Evolutionary conservation across 257 asterid genomes (phyloP), one percentile per base, ranked within the genome.

Genomic region (Solanum virginianum): DNA sequence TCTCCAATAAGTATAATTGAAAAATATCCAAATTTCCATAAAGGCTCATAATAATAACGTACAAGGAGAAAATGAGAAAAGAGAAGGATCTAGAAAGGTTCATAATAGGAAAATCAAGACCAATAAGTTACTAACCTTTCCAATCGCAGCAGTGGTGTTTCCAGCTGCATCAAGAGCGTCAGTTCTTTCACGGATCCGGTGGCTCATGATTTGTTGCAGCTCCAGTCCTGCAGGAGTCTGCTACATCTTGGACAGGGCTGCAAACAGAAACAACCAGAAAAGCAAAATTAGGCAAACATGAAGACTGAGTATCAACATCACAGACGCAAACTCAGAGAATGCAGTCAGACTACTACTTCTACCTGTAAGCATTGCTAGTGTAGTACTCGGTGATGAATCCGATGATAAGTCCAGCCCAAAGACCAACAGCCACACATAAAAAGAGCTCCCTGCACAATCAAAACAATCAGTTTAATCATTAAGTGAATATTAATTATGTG

Each of bases 111-210:
- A 17, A 60, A 32, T 16, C 24, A 29, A 17, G 26, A 70, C 15
- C 49, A 69, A 87, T 43, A n/a, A 2, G 5, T 36, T n/a, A 36
- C 17, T 47, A 43, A 94, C 98, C 98, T 95, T 95, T 75, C 98
- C 98, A 45, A 95, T 95, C 10, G 98, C 98, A 84, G 98, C 98
- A 70, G 98, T 95, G 84, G 98, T 95, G 85, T 95, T 95, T 22
- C 98, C 98, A 86, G 98, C 98, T 80, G 98, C 97, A 90, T 95
- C 98, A 66, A 95, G 98, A 79, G 98, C 98, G 86, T 95, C 98
- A 24, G 98, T 95, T 88, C 98, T 90, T 91, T 94, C 98, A 65
- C 98, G 95, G 77, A 95, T 95, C 62, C 89, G 88, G 92, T 93
- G 98, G 90, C 95, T 95, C 98, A 95, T 95, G 43, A 85, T 95